These are phyloP conservation scores for Citrus inodora DNA, from an alignment of 345 rosid genomes.

Conservation along the genomic window DNA sequence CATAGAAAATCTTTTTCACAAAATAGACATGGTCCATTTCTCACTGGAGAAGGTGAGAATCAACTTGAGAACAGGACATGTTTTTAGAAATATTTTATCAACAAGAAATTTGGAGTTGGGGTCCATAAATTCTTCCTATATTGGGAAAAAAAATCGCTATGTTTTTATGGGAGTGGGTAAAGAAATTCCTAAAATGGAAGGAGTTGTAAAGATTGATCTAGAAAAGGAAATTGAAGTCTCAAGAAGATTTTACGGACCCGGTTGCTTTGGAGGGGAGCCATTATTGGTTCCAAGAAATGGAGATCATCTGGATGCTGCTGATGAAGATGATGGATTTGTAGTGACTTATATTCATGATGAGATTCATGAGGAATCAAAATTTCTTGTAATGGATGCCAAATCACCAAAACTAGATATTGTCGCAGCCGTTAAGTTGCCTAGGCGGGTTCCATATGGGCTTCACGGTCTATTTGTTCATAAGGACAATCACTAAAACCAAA, in stretches of 20 bases:
- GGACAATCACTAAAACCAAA: background rate
- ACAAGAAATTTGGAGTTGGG: slow-evolving; percentile 20
- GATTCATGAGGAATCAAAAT: slow-evolving; percentile 7
- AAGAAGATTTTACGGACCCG: slow-evolving; percentile 14
- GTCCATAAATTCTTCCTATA: slow-evolving; percentile 10
- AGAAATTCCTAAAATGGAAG: slow-evolving; percentile 10
- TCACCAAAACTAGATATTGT: slow-evolving; percentile 6
- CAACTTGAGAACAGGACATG: slow-evolving; percentile 6
- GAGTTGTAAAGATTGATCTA: slow-evolving; percentile 25
- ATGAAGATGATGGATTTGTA: slow-evolving; percentile 31
- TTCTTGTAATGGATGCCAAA: slow-evolving; percentile 28
- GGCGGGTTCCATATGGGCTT: background rate
- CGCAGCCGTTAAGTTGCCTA: background rate
- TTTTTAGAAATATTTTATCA: background rate
- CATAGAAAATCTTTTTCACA: background rate
- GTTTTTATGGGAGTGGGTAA: slow-evolving; percentile 9
- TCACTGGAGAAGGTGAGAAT: slow-evolving; percentile 21
- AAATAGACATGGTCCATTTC: slow-evolving; percentile 2
- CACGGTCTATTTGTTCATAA: background rate
- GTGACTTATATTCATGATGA: slow-evolving; percentile 22
- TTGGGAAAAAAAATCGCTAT: slow-evolving; percentile 10
- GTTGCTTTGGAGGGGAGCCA: slow-evolving; percentile 32
- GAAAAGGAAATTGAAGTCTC: slow-evolving; percentile 16
- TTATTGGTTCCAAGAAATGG: slow-evolving; percentile 17
- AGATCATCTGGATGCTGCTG: background rate